phyloP scores from a whole-genome alignment of 169 alveolate species.

The Besnoitia besnoiti region DNA sequence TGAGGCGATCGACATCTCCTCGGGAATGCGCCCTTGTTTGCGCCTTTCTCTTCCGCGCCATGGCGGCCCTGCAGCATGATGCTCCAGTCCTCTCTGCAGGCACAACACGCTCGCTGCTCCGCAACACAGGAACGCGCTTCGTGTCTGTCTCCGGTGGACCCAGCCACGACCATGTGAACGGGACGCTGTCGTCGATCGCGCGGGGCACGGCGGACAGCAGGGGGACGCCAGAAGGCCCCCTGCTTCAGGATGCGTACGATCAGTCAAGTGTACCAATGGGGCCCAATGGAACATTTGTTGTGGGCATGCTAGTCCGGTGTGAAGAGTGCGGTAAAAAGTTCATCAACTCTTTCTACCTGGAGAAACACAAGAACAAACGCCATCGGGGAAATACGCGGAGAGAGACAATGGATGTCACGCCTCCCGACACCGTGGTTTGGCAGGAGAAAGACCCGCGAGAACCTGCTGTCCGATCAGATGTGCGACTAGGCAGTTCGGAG shows the following conservation, averaged over 20 bases:
- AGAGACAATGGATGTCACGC: not conserved
- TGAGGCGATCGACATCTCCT: too few relatives aligned
- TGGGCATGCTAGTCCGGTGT: slow-evolving; percentile 68
- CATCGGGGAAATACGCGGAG: slow-evolving; percentile 28
- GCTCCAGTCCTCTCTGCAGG: slow-evolving; percentile 7
- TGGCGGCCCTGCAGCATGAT: slow-evolving; percentile 4
- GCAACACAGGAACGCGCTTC: not conserved
- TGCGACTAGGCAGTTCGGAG: not conserved
- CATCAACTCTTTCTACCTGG: slow-evolving; percentile 63
- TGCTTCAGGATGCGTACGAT: not conserved
- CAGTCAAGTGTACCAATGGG: not conserved
- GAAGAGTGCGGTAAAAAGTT: slow-evolving; percentile 69
- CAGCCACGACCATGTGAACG: not conserved
- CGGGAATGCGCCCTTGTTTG: too few relatives aligned
- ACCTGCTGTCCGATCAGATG: not conserved
- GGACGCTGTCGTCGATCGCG: not conserved
- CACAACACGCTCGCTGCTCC: not conserved
- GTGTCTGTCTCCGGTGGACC: not conserved
- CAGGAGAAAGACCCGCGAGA: not conserved
- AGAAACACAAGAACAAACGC: slow-evolving; percentile 59
- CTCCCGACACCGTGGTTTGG: not conserved
- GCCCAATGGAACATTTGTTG: slow-evolving; percentile 57
- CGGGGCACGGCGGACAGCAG: not conserved
- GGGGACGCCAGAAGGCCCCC: not conserved
- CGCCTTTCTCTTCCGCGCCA: not conserved